phyloP scores from a whole-genome alignment of 805 yeast genomes.

The Candida krabiensis region DNA sequence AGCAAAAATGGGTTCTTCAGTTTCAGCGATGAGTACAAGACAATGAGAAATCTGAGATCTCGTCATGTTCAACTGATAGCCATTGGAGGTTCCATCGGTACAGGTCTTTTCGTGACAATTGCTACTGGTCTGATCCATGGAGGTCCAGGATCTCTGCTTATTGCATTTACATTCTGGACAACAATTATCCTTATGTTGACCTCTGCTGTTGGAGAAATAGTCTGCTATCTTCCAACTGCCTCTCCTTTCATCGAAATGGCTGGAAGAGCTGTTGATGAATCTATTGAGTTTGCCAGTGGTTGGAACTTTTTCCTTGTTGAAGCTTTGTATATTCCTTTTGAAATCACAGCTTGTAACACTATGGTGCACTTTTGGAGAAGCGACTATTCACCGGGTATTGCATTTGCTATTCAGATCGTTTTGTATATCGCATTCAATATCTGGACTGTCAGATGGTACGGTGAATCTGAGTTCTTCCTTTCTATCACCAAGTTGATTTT shows the following conservation, averaged over 20 bases:
- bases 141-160: constrained; percentile 37
- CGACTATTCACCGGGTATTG: constrained; percentile 48
- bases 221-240: constrained; percentile 36
- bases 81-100: constrained; percentile 43
- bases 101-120: constrained; percentile 38
- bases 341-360: constrained; percentile 49
- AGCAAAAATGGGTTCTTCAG: constrained; percentile 11
- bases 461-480: constrained; percentile 51
- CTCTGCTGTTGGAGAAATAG: constrained; percentile 37
- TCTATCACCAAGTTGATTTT: constrained; percentile 47
- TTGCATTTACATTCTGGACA: constrained; percentile 36
- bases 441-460: constrained; percentile 49
- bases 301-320: constrained; percentile 44
- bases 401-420: constrained; percentile 43
- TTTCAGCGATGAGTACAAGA: constrained; percentile 10
- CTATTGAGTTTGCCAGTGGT: constrained; percentile 36
- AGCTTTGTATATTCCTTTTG: constrained; percentile 47
- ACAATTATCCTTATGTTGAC: constrained; percentile 33
- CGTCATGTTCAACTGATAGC: constrained; percentile 41
- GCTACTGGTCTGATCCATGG: constrained; percentile 35
- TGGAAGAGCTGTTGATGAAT: constrained; percentile 39
- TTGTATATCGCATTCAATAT: constrained; percentile 43
- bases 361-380: constrained; percentile 54
- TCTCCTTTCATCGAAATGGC: constrained; percentile 40
- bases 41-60: constrained; percentile 33